Conservation (phyloP, 116 monocot species). For the Dioscorea cayenensis region DNA sequence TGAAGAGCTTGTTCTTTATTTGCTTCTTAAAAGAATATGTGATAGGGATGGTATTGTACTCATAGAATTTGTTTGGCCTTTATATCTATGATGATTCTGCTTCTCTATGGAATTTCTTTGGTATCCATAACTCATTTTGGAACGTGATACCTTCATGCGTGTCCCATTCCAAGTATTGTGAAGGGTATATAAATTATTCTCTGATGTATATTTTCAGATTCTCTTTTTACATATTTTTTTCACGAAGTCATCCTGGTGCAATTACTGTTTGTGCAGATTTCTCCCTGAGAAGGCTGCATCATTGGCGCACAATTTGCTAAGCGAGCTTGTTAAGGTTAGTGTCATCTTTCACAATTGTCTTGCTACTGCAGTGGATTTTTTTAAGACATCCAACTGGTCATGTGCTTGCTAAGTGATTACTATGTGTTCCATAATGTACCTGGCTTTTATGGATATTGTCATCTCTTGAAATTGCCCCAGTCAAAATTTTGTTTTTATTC, state of each 20-base stretch:
- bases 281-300: slow-evolving; percentile 13
- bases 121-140: neutral
- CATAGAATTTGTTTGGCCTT: too few species aligned
- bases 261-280: slow-evolving; percentile 4
- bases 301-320: slow-evolving; percentile 2
- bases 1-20: too few species aligned
- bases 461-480: neutral
- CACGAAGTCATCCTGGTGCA: neutral
- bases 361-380: neutral
- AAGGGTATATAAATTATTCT: neutral
- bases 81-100: too few species aligned
- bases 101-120: neutral
- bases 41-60: too few species aligned
- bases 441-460: too few species aligned
- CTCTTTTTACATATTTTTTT: neutral
- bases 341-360: neutral
- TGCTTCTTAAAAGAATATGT: too few species aligned
- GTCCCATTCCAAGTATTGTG: too few species aligned
- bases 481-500: neutral
- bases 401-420: neutral
- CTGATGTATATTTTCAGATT: neutral
- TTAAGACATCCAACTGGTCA: neutral
- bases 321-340: slow-evolving; percentile 51
- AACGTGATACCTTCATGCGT: too few species aligned
- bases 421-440: neutral